Evolutionary conservation across 495 filamentous ascomycete species (phyloP), one percentile per base, ranked within the genome.

Genomic region (Neurospora terricola): DNA sequence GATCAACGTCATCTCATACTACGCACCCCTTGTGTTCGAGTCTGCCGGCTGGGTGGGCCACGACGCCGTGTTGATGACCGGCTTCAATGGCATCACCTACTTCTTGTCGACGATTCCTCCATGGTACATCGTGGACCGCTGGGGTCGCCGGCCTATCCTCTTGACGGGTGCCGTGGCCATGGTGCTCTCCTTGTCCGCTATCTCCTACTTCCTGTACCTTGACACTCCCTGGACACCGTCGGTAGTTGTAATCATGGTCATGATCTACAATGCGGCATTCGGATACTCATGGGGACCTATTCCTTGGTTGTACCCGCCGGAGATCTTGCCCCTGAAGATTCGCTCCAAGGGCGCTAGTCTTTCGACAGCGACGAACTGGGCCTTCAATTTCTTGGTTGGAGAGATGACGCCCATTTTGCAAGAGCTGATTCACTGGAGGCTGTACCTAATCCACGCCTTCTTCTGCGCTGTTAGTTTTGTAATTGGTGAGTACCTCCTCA

Each of bases 1-100:
- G 66, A 99, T 99, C 82, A 99, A 99, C 83, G 96, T 99, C 75
- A 99, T 99, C 71, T 98, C 96, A 21, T 99, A 99, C 84, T 99
- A 99, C 76, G 95, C 96, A 0, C 96, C 96, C 4, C 87, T 95
- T 34, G 96, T 99, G 36, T 99, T 99, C 78, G 95, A 98, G 82
- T 93, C 93, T 36, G 96, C 96, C 39, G 94, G 96, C 21, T 99
- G 96, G 96, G 78, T 85, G 45, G 96, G 96, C 54, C 93, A 94
- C 38, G 86, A 91, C 70, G 96, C 96, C 23, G 93, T 98, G 75
- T 86, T 98, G 71, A 98, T 98, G 96, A 97, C 96, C 12, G 96
- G 96, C 69, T 92, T 99, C 81, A 99, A 99, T 81, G 94, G 89
- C 36, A 89, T 99, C 74, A 92, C 93, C 2, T 99, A 99, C 80